A percentile compares a stretch with the other conserved stretches of the same genome.
These are phyloP conservation scores for Dothistroma pini DNA, from an alignment of 2,329 filamentous ascomycete species.

Conservation along the genomic window DNA sequence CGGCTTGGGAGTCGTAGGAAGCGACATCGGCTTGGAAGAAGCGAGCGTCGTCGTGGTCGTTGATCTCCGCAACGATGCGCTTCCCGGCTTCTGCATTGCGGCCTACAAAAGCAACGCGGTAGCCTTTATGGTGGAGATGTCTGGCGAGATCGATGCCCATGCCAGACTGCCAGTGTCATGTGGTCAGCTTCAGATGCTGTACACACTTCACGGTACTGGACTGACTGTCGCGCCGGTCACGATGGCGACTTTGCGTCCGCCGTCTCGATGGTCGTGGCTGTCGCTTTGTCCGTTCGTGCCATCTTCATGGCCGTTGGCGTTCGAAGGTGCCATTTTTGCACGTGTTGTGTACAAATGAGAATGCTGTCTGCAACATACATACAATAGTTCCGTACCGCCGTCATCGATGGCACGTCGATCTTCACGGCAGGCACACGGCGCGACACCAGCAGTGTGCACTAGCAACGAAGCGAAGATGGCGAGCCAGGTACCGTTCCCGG, in stretches of 20 bases:
- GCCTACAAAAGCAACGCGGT: conserved; percentile 41
- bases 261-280: not conserved
- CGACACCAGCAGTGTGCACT: not conserved
- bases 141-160: conserved; percentile 45
- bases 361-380: not conserved
- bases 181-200: not conserved
- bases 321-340: not conserved
- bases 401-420: not conserved
- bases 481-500: not conserved
- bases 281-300: not conserved
- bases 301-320: not conserved
- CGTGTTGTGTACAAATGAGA: not conserved
- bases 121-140: conserved; percentile 37
- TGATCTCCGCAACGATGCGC: conserved; percentile 33
- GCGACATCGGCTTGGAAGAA: conserved; percentile 48
- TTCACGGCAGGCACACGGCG: not conserved
- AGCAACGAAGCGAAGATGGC: not conserved
- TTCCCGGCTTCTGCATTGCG: conserved; percentile 34
- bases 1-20: conserved; percentile 46
- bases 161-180: conserved; percentile 39
- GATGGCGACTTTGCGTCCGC: conserved; percentile 36
- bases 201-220: conserved; percentile 9
- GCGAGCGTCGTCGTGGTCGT: conserved; percentile 26
- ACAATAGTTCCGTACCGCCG: not conserved
- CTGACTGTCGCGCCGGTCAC: conserved; percentile 42